Conservation (phyloP, 352 stramenopile genomes). For the Phytophthora pini region DNA sequence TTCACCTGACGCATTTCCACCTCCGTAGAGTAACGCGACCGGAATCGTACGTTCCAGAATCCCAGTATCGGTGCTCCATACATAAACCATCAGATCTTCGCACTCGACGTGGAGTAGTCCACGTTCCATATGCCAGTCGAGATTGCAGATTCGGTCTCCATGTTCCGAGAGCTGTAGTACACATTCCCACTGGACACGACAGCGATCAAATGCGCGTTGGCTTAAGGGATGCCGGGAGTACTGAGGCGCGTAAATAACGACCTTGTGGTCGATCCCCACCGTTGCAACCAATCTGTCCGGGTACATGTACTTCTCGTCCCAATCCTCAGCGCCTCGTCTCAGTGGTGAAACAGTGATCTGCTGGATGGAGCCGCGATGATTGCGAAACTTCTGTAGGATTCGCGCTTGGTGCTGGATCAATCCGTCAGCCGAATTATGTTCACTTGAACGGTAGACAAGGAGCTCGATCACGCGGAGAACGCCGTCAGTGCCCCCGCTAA, state of each 20-base stretch:
- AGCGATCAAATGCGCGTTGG: constrained; percentile 12
- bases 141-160: constrained; percentile 48
- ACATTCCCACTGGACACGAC: constrained; percentile 62
- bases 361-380: constrained; percentile 67
- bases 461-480: constrained; percentile 66
- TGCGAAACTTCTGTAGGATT: constrained; percentile 60
- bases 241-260: constrained; percentile 68
- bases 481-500: constrained; percentile 70
- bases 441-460: constrained; percentile 34
- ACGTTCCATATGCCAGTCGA: constrained; percentile 73
- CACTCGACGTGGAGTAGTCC: constrained; percentile 73
- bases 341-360: constrained; percentile 69
- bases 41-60: constrained; percentile 75
- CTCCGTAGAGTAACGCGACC: constrained; percentile 54
- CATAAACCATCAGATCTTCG: constrained; percentile 76
- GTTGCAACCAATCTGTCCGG: constrained; percentile 73
- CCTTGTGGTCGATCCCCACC: constrained; percentile 60
- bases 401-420: constrained; percentile 48
- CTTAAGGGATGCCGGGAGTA: constrained; percentile 51
- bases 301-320: constrained; percentile 18
- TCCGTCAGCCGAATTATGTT: constrained; percentile 9
- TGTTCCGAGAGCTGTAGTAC: constrained; percentile 71
- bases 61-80: constrained; percentile 83
- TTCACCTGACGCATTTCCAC: constrained; percentile 41
- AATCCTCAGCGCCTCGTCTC: constrained; percentile 21